phyloP scores from a whole-genome alignment of 2,329 filamentous ascomycete species.

The Fusarium praegraminearum region DNA sequence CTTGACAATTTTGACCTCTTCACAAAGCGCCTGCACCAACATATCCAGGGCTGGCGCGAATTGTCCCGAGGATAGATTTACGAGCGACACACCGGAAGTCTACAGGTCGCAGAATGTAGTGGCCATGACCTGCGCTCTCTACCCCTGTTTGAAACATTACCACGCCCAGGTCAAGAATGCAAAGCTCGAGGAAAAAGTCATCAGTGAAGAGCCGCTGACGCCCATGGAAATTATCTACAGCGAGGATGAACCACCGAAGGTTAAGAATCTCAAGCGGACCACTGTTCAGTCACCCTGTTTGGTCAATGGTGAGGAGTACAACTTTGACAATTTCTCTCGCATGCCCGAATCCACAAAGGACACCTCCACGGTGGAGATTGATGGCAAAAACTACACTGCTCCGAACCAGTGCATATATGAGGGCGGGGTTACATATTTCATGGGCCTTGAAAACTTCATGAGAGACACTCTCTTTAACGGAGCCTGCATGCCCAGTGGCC shows the following conservation, averaged over 20 bases:
- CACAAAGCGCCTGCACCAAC: not conserved
- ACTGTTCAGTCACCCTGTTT: not conserved
- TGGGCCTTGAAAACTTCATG: not conserved
- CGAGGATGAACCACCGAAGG: accelerated
- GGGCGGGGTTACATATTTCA: not conserved
- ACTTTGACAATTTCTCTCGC: not conserved
- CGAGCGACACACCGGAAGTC: not conserved
- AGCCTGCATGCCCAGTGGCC: accelerated
- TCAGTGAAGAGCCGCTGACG: not conserved
- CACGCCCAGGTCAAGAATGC: not conserved
- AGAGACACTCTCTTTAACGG: not conserved
- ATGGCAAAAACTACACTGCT: not conserved
- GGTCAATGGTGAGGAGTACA: not conserved
- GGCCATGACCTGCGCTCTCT: slow-evolving; percentile 4
- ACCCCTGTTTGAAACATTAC: slow-evolving; percentile 17
- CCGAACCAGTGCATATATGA: not conserved
- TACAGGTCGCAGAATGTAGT: accelerated
- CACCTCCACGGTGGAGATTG: not conserved
- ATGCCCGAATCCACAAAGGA: not conserved
- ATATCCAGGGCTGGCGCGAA: not conserved
- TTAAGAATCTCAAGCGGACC: not conserved
- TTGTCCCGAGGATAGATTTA: not conserved
- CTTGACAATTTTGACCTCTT: not conserved
- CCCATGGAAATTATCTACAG: not conserved
- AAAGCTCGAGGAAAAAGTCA: not conserved